Conservation (phyloP, 257 asterid species). For the Voacanga thouarsii region DNA sequence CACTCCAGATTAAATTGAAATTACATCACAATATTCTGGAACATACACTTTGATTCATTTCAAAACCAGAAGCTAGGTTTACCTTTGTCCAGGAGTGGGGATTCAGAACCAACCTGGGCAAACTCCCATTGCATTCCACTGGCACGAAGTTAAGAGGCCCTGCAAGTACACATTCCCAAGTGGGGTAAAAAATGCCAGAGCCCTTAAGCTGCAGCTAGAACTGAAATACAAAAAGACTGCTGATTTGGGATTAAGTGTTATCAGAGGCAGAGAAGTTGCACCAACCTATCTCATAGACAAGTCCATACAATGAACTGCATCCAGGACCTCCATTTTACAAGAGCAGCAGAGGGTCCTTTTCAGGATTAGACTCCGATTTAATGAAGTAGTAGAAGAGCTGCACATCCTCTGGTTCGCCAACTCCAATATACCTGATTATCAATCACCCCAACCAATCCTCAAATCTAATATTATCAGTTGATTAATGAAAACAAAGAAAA, state of each 20-base stretch:
- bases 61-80: background rate
- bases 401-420: slow-evolving; percentile 19
- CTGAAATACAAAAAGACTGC: too few relatives aligned
- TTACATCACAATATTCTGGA: too few relatives aligned
- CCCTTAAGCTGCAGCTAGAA: too few relatives aligned
- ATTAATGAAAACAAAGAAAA: too few relatives aligned
- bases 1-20: background rate
- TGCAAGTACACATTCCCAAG: background rate
- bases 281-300: slow-evolving; percentile 5
- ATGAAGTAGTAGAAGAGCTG: slow-evolving; percentile 16
- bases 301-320: slow-evolving; percentile 3
- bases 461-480: too few relatives aligned
- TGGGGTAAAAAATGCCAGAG: too few relatives aligned
- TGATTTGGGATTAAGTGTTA: too few relatives aligned
- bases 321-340: slow-evolving; percentile 20
- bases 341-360: slow-evolving; percentile 12
- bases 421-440: slow-evolving; percentile 16
- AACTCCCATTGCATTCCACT: slow-evolving; percentile 19
- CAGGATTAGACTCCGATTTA: slow-evolving; percentile 7
- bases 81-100: slow-evolving; percentile 36
- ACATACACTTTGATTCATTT: too few relatives aligned
- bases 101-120: slow-evolving; percentile 23
- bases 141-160: slow-evolving; percentile 25
- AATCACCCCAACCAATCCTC: too few relatives aligned
- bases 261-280: too few relatives aligned